These are phyloP conservation scores for Amanita inopinata DNA, from an alignment of 768 basidiomycete species.

Conservation along the genomic window DNA sequence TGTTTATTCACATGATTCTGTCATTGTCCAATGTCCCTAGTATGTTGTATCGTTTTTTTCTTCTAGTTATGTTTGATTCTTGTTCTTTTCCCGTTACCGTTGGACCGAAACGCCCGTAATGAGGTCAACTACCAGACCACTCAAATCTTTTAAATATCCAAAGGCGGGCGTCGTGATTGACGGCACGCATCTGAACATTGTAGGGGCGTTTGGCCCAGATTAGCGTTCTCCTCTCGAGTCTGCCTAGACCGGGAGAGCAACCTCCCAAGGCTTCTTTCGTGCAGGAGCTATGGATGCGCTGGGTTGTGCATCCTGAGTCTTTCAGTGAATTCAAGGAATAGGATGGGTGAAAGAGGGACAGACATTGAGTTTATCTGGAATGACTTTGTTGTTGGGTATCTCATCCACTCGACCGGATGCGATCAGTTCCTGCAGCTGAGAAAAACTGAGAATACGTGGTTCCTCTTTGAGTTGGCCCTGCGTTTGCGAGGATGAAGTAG, in stretches of 20 bases:
- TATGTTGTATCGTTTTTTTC: too few relatives aligned
- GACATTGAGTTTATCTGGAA: constrained; percentile 61
- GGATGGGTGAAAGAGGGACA: constrained; percentile 15
- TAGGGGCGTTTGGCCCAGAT: too few relatives aligned
- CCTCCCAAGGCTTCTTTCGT: constrained; percentile 68
- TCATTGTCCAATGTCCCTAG: neutral
- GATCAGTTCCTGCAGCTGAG: constrained; percentile 61
- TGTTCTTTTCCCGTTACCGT: neutral
- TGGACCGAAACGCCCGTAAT: neutral
- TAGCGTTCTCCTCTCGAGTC: neutral
- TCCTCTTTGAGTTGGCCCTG: constrained; percentile 16
- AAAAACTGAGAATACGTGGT: constrained; percentile 46
- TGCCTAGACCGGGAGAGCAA: constrained; percentile 1
- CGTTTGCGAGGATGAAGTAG: constrained; percentile 4
- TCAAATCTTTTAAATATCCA: too few relatives aligned
- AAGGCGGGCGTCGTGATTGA: too few relatives aligned
- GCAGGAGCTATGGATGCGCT: constrained; percentile 42
- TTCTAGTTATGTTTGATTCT: neutral
- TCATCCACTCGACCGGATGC: constrained; percentile 60
- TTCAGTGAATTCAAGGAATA: neutral
- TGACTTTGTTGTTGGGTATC: constrained; percentile 72
- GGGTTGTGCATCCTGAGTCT: constrained; percentile 38
- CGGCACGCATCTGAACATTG: too few relatives aligned
- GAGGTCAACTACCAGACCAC: neutral
- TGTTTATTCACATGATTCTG: neutral